Conservation (phyloP, 805 yeast species). For the Wickerhamomyces hampshirensis region DNA sequence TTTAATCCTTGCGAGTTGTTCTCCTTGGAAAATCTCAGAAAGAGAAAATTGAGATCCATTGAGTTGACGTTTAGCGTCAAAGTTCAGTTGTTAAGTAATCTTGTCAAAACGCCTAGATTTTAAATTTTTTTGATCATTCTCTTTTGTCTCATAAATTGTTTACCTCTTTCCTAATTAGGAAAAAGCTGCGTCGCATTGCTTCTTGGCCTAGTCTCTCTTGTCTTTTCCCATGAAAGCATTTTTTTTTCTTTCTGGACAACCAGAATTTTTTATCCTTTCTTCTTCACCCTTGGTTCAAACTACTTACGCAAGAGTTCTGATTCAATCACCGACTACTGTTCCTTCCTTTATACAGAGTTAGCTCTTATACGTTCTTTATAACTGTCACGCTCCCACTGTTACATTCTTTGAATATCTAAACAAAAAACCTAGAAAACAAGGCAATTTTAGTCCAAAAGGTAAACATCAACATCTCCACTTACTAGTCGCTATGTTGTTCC, state of each 20-base stretch:
- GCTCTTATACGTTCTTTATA: constrained; percentile 8
- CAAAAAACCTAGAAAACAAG: not conserved
- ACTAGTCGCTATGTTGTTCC: constrained; percentile 51
- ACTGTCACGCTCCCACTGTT: constrained; percentile 5
- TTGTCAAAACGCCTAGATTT: not conserved
- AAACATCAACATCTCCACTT: no score
- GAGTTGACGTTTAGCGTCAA: no score
- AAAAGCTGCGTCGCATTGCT: constrained; percentile 2
- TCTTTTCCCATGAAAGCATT: not conserved
- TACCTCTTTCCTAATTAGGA: constrained; percentile 6
- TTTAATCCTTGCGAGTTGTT: no score
- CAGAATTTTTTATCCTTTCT: constrained; percentile 1
- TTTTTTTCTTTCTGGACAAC: constrained; percentile 3
- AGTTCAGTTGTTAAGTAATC: not conserved
- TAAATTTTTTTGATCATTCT: not conserved
- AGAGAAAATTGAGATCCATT: no score
- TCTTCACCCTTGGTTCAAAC: constrained; percentile 1
- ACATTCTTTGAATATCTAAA: constrained; percentile 9
- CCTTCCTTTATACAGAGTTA: constrained; percentile 28
- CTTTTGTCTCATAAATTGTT: not conserved
- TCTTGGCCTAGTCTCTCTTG: not conserved
- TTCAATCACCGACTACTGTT: constrained; percentile 24
- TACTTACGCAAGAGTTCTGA: constrained; percentile 5
- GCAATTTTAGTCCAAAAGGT: no score
- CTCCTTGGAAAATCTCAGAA: no score